Conservation (phyloP, 2,329 filamentous ascomycete genomes). For the Fusarium multiceps region DNA sequence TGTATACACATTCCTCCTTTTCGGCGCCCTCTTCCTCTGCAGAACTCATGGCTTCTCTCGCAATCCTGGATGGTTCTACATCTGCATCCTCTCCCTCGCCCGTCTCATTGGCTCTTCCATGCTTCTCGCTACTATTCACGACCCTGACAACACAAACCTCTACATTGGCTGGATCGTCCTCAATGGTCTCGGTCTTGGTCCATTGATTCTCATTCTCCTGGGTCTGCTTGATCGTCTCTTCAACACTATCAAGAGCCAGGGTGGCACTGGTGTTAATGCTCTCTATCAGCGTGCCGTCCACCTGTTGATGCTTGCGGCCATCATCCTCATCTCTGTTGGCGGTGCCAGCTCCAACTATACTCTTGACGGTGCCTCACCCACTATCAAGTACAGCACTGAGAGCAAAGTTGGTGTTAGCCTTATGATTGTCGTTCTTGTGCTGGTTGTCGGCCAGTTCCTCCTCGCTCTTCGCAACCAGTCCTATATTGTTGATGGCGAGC, state of each 20-base stretch:
- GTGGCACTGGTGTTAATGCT: conserved; percentile 45
- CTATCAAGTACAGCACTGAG: conserved; percentile 44
- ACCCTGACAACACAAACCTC: conserved; percentile 58
- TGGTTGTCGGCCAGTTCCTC: conserved; percentile 55
- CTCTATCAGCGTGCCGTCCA: conserved; percentile 52
- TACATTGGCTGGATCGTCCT: conserved; percentile 50
- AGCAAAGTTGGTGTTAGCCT: conserved; percentile 47
- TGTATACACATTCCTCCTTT: conserved; percentile 47
- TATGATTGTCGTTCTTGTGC: conserved; percentile 53
- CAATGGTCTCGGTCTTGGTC: conserved; percentile 52
- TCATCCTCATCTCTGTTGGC: conserved; percentile 51
- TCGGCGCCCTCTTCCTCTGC: conserved; percentile 55
- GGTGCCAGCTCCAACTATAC: conserved; percentile 45
- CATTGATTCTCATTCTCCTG: conserved; percentile 59
- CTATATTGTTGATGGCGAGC: conserved; percentile 61
- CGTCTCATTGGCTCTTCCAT: conserved; percentile 68
- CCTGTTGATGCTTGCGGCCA: conserved; percentile 56
- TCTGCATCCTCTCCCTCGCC: conserved; percentile 67
- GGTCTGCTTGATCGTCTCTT: conserved; percentile 52
- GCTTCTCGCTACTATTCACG: conserved; percentile 55
- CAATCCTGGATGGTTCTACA: conserved; percentile 69
- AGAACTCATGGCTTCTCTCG: conserved; percentile 63
- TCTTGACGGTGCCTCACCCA: conserved; percentile 35
- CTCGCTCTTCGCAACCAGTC: conserved; percentile 55
- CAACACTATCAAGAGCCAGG: conserved; percentile 60